phyloP scores from a whole-genome alignment of 2,329 filamentous ascomycete species.

The Trichoderma sp. region DNA sequence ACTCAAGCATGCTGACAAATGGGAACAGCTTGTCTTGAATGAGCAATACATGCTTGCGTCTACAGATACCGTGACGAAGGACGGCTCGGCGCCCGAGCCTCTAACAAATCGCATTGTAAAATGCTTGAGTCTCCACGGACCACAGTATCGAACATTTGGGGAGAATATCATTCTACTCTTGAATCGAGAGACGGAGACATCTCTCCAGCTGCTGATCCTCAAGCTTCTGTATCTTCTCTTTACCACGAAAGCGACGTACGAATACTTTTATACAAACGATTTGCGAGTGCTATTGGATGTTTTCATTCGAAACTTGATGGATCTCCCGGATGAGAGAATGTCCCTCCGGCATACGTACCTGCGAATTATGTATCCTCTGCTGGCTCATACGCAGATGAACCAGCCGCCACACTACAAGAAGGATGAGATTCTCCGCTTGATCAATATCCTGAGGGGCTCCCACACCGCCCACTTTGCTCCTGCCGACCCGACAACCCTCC shows the following conservation, averaged over 20 bases:
- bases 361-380: conserved; percentile 83
- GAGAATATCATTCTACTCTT: conserved; percentile 95
- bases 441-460: conserved; percentile 65
- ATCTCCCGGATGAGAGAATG: conserved; percentile 79
- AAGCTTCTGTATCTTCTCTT: conserved; percentile 95
- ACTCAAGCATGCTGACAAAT: conserved; percentile 23
- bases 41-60: conserved; percentile 93
- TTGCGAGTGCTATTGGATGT: conserved; percentile 91
- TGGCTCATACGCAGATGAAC: conserved; percentile 87
- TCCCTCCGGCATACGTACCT: conserved; percentile 89
- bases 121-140: conserved; percentile 76
- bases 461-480: conserved; percentile 74
- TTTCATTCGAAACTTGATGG: conserved; percentile 93
- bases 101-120: conserved; percentile 95
- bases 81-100: conserved; percentile 42
- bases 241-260: conserved; percentile 84
- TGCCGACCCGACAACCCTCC: conserved; percentile 74
- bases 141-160: conserved; percentile 87
- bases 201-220: conserved; percentile 90
- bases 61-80: conserved; percentile 49
- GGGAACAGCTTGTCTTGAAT: conserved; percentile 78
- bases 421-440: conserved; percentile 74
- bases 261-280: conserved; percentile 99
- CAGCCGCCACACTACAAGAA: conserved; percentile 88
- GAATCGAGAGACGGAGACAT: conserved; percentile 92